Evolutionary conservation across 2,329 filamentous ascomycete genomes (phyloP), one percentile per base, ranked within the genome.

Genomic region (Pyricularia grisea): DNA sequence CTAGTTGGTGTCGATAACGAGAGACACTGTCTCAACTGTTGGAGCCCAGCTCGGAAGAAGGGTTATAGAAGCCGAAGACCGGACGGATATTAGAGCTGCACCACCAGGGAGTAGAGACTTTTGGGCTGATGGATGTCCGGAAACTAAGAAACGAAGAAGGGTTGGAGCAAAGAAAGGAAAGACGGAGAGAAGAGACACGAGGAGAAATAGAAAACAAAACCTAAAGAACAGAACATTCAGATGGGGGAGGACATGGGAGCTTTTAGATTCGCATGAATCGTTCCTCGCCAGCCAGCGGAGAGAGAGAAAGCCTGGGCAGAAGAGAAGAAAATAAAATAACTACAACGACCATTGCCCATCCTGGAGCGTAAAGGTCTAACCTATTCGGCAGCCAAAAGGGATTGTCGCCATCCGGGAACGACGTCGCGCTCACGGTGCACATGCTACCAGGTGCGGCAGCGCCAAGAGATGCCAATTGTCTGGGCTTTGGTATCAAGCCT

Each of bases 391-490:
- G n/a, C n/a, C 25, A 61, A 25, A 23, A 61, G 58, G 25, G 58
- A 61, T 23, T 25, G 58, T 61, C 58, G 58, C n/a, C 58, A 61
- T 61, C 58, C n/a, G 25, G 25, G n/a, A 61, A 61, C 58, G 58
- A 61, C 58, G 58, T 61, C 58, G 58, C 23, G n/a, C 58, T 23
- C 58, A n/a, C 42, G 42, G 42, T 50, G 42, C 42, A 50, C 42
- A 50, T 50, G 58, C 11, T 61, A 27, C 58, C 4, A 61, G n/a
- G 58, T 61, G 58, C 58, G 58, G 58, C 58, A 61, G 12, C 58
- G 58, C 58, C 58, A 61, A 61, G 58, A 61, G 58, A 61, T 61
- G 58, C 58, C 58, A 61, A 61, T 61, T 61, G 58, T 61, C 58
- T 61, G 58, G 58, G 58, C 58, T 61, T 61, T 27, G 25, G 58